Base-by-base conservation (phyloP, 306 rosid species). In the Castanea crenata region DNA sequence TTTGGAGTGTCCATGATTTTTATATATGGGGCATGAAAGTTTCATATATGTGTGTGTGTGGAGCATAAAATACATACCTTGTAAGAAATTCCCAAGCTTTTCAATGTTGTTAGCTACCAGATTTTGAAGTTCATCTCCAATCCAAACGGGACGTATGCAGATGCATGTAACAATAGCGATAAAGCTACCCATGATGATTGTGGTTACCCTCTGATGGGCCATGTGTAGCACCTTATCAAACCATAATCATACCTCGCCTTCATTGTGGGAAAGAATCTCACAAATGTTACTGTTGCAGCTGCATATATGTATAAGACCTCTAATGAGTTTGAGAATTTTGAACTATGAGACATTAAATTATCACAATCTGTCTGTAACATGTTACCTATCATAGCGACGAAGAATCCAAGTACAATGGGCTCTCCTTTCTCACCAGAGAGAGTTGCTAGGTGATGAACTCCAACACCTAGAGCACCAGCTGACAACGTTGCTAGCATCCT, bases 121-220 rank as follows among this genome's bases (percentile, higher is more conserved):
- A 21, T 83, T 85, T 64, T 87, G 91, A 57, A 89, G 87, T 21
- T 87, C 90, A 5, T 68, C 76, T 27, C 93, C 88, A 9, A 86
- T 84, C 93, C 93, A 89, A 11, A 89, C 67, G 0, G 88, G 91
- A 67, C 27, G 80, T 74, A 89, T 83, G 34, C 74, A 83, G 73
- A 82, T 27, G 71, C 85, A 81, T 13, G 83, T 75, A 69, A 69
- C 23, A 1, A 87, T 18, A 38, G 84, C 80, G 10, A 62, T 75
- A 10, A 63, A 49, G 69, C 82, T 71, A 21, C 87, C 93, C 3
- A 79, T 11, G 6, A 83, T 73, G 44, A 87, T 83, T 55, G 91
- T 80, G 13, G 72, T 67, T 2, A 82, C 59, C 78, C 89, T 87
- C 64, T 76, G 49, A 27, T 74, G 57, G 21, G 85, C 87, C 61